Percentiles rank a stretch among this genome's conserved stretches.
These are phyloP conservation scores for Inonotus hispidus DNA, from an alignment of 1,284 basidiomycete species.

Conservation along the genomic window DNA sequence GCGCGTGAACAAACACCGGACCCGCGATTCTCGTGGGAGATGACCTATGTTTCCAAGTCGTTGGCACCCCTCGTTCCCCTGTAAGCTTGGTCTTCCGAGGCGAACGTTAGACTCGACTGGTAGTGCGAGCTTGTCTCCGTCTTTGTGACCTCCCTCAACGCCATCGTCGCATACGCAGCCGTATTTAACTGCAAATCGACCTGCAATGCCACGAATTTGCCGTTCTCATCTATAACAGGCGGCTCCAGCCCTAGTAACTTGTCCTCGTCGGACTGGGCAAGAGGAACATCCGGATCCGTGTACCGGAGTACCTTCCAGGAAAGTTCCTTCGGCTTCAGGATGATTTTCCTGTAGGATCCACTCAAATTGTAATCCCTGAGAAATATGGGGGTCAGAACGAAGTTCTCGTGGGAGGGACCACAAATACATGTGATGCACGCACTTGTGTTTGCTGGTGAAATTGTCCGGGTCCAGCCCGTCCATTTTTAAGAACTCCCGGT, in stretches of 20 bases:
- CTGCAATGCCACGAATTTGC: conserved; percentile 82
- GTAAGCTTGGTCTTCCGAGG: conserved; percentile 81
- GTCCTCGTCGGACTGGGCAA: conserved; percentile 95
- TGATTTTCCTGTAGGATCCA: conserved; percentile 89
- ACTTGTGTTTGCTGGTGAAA: conserved; percentile 87
- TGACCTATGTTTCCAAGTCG: conserved; percentile 25
- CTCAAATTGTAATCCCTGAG: conserved; percentile 84
- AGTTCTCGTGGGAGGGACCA: neutral
- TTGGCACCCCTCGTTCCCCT: conserved; percentile 39
- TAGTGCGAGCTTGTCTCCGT: conserved; percentile 87
- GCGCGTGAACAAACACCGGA: neutral
- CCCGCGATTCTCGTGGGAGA: conserved; percentile 18
- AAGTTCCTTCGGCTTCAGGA: conserved; percentile 80
- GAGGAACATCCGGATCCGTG: conserved; percentile 87
- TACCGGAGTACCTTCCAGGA: conserved; percentile 82
- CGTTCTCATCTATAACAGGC: conserved; percentile 58
- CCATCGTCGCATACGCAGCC: conserved; percentile 94
- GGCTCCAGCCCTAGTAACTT: conserved; percentile 74
- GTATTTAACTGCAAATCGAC: conserved; percentile 77
- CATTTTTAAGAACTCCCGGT: conserved; percentile 70
- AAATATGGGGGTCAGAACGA: neutral
- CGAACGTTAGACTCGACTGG: conserved; percentile 74
- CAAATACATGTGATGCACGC: conserved; percentile 24
- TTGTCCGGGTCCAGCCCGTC: conserved; percentile 89
- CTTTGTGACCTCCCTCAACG: conserved; percentile 87